Evolutionary conservation across 2,329 filamentous ascomycete species (phyloP), one percentile per base, ranked within the genome.

Genomic region (Penicillium fuscoglaucum): DNA sequence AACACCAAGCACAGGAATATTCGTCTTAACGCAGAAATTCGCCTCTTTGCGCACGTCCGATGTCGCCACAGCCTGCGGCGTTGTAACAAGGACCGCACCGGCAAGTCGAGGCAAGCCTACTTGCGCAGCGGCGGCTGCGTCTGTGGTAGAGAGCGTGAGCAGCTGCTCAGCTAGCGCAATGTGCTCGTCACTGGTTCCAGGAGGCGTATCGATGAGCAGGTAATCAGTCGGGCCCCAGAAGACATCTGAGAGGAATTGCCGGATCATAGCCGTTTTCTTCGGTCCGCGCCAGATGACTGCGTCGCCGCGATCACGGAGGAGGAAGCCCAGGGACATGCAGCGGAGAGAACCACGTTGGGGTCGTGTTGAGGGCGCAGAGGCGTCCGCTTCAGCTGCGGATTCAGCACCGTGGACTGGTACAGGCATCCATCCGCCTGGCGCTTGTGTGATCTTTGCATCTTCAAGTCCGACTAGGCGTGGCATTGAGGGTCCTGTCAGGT

Each of bases 231-330:
- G 84, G 0, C 81, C 84, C 95, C 95, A 98, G 31, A 91, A 82
- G 5, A 97, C 93, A 70, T 97, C 93, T 1, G 90, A 89, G 29
- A 99, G 81, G 72, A 99, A 99, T 74, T 99, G 95, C 41, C 93
- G 87, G 58, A 99, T 91, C 95, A 99, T 99, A 51, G 95, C 95
- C 5, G 95, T 99, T 80, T 99, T 99, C 78, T 99, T 99, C 2
- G 95, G 95, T 0, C 95, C 95, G 53, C 95, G 86, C 95, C 95
- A 99, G 40, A 99, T 95, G 0, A 99, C 93, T 0, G 95, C 93
- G 68, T 97, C 92, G 61, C 90, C 90, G 67, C 93, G 83, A 61
- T 87, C 85, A 4, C 88, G 87, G 6, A 99, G 83, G 7, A 99
- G 83, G 69, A 99, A 98, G 3, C 93, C 95, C 1, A 99, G 82